Percentiles rank a stretch among this genome's conserved stretches.
Evolutionary conservation across 2,329 filamentous ascomycete genomes (phyloP).

Genomic region (Cercospora sojina): DNA sequence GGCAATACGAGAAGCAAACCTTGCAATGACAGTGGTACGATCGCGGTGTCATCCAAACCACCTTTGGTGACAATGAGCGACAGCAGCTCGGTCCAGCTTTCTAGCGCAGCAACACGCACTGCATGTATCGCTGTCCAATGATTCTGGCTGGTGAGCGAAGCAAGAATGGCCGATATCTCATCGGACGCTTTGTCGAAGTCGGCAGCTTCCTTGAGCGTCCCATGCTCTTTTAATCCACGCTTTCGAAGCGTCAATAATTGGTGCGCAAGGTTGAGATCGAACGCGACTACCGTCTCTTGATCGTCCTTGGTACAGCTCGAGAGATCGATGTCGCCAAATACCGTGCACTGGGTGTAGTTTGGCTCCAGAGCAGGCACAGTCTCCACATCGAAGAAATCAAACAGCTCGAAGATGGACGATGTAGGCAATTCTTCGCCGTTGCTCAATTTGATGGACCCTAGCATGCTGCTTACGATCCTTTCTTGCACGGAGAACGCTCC

Average conservation of each 20-base stretch:
- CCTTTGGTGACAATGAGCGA: constrained; percentile 80
- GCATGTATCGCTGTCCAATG: constrained; percentile 57
- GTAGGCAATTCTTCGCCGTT: constrained; percentile 66
- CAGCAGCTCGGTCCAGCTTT: constrained; percentile 80
- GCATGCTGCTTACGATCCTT: constrained; percentile 61
- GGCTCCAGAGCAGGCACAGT: constrained; percentile 48
- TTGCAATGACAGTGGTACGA: constrained; percentile 83
- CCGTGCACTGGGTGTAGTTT: constrained; percentile 51
- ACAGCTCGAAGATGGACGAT: constrained; percentile 82
- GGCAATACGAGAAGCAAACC: constrained; percentile 84
- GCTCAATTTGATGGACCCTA: constrained; percentile 69
- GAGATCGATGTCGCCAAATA: constrained; percentile 67
- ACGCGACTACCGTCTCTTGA: constrained; percentile 58
- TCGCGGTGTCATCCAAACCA: constrained; percentile 71
- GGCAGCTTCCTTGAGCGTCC: constrained; percentile 34
- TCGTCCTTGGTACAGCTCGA: constrained; percentile 62
- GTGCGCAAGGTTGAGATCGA: constrained; percentile 68
- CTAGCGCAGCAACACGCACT: constrained; percentile 66
- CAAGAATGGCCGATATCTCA: constrained; percentile 61
- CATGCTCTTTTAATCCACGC: constrained; percentile 57
- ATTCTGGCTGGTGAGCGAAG: constrained; percentile 64
- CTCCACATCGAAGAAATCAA: constrained; percentile 79
- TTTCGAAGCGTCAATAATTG: constrained; percentile 72
- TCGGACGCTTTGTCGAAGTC: constrained; percentile 50
- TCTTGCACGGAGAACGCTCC: constrained; percentile 53